phyloP scores from a whole-genome alignment of 1,284 basidiomycete species.

The Trichosporon sp. region DNA sequence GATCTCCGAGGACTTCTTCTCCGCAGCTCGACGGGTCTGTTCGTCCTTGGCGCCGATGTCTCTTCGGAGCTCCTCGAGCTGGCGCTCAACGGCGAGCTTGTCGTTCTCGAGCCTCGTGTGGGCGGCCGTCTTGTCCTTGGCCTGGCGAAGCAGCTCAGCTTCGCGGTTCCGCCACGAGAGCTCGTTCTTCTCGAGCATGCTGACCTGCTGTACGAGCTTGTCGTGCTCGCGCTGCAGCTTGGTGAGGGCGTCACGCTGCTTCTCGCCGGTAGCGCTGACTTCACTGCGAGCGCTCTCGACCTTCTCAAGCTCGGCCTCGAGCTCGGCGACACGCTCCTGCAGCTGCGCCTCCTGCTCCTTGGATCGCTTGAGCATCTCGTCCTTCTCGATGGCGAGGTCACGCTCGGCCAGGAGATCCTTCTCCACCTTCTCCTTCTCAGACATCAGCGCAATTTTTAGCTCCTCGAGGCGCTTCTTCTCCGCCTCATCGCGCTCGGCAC shows the following conservation, averaged over 20 bases:
- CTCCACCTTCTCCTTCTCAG: constrained; percentile 75
- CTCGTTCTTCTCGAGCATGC: constrained; percentile 69
- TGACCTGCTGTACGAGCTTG: constrained; percentile 74
- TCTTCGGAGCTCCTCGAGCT: constrained; percentile 67
- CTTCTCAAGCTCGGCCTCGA: constrained; percentile 77
- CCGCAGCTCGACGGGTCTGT: constrained; percentile 67
- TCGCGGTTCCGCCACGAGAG: constrained; percentile 64
- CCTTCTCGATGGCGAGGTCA: constrained; percentile 73
- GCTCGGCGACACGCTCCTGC: constrained; percentile 72
- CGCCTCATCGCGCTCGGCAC: constrained; percentile 73
- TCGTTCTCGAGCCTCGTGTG: constrained; percentile 51
- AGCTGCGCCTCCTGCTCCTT: constrained; percentile 79
- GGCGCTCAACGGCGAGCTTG: constrained; percentile 57
- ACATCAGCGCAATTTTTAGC: constrained; percentile 69
- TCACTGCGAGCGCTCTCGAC: constrained; percentile 81
- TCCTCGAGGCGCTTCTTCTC: constrained; percentile 73
- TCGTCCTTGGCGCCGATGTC: constrained; percentile 71
- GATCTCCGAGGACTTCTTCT: constrained; percentile 63
- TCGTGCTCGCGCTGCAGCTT: constrained; percentile 56
- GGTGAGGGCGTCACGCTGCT: constrained; percentile 24
- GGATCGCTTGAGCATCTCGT: constrained; percentile 73
- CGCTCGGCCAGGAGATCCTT: constrained; percentile 77
- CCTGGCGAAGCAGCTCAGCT: constrained; percentile 52
- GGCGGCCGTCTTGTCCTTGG: constrained; percentile 29
- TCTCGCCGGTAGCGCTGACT: constrained; percentile 47